Base-by-base conservation (phyloP, 768 basidiomycete genomes). In the Psilocybe tampanensis region DNA sequence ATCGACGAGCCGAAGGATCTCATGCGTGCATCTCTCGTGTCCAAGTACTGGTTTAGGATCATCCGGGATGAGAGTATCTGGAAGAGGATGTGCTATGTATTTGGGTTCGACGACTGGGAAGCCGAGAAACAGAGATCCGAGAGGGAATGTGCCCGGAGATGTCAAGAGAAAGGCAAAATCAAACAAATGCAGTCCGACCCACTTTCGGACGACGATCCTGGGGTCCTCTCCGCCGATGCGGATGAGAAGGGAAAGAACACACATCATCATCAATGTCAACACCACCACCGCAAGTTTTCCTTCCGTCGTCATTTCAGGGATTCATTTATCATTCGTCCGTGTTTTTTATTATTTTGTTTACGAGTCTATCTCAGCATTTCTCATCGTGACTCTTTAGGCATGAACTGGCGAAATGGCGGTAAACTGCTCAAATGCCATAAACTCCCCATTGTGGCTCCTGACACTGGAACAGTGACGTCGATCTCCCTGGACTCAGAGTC, bases 401-500 rank as follows among this genome's bases (percentile, higher is more conserved):
- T 29, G 29, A 90, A 91, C 62, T 95, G 94, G 92, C 81, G 89
- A 13, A 77, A 80, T 32, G 90, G 90, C 1, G 93, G 93, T 1
- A 78, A 77, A 8, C 69, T 94, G 3, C 77, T 95, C 8, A 83
- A 84, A 3, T 78, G 84, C 0, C 90, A 92, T 66, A 80, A 81
- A 23, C 75, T 84, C 33, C 74, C 72, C 13, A 72, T 75, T 48
- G 62, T 70, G 24, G 21, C 41, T 26, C 51, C 52, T 23, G 49
- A 60, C 42, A 56, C 55, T 32, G 60, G 62, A 5, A 61, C 68
- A 0, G 90, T 98, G 23, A 97, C 96, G 0, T 92, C 90, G 3
- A 79, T 95, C 19, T 92, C 94, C 0, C 76, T 98, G 47, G 92
- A 96, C 71, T 71, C 78, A 12, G 83, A 90, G 44, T 92, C 88